A percentile compares a stretch with the other conserved stretches of the same genome.
phyloP scores from a whole-genome alignment of 805 yeast species.

The Ascoidea asiatica region DNA sequence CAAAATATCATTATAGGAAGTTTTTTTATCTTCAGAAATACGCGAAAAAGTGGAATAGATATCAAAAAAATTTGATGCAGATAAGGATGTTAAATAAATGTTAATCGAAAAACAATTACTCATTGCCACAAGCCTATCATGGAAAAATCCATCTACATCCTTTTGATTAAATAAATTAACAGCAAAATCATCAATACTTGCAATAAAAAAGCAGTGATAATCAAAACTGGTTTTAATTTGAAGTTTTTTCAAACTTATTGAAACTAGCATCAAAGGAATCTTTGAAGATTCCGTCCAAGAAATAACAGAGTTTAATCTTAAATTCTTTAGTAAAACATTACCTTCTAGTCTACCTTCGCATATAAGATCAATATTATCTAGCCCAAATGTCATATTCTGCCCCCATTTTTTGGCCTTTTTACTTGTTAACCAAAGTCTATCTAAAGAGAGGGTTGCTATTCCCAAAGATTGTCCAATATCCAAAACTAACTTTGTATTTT shows the following conservation, averaged over 20 bases:
- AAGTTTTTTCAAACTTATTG: slow-evolving; percentile 40
- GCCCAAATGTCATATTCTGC: slow-evolving; percentile 52
- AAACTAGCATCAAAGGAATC: slow-evolving; percentile 55
- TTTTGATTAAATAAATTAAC: slow-evolving; percentile 59
- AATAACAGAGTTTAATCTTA: slow-evolving; percentile 49
- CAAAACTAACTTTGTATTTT: slow-evolving; percentile 38
- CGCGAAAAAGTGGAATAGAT: slow-evolving; percentile 57
- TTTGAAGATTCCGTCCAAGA: slow-evolving; percentile 47
- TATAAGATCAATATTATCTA: slow-evolving; percentile 33
- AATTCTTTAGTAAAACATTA: slow-evolving; percentile 30
- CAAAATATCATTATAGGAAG: slow-evolving; percentile 65
- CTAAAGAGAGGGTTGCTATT: slow-evolving; percentile 36
- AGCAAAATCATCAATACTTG: slow-evolving; percentile 31
- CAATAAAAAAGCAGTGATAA: slow-evolving; percentile 70
- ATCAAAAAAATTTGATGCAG: slow-evolving; percentile 74
- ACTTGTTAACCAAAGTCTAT: slow-evolving; percentile 54
- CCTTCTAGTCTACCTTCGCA: slow-evolving; percentile 82
- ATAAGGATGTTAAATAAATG: slow-evolving; percentile 65
- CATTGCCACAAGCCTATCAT: slow-evolving; percentile 48
- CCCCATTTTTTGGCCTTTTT: slow-evolving; percentile 56
- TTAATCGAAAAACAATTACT: slow-evolving; percentile 37
- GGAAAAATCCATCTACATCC: slow-evolving; percentile 26
- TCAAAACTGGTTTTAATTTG: slow-evolving; percentile 63
- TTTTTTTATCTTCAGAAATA: slow-evolving; percentile 57
- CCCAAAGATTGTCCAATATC: slow-evolving; percentile 85